Base-by-base conservation (phyloP, 116 monocot genomes). In the Iris pallida region DNA sequence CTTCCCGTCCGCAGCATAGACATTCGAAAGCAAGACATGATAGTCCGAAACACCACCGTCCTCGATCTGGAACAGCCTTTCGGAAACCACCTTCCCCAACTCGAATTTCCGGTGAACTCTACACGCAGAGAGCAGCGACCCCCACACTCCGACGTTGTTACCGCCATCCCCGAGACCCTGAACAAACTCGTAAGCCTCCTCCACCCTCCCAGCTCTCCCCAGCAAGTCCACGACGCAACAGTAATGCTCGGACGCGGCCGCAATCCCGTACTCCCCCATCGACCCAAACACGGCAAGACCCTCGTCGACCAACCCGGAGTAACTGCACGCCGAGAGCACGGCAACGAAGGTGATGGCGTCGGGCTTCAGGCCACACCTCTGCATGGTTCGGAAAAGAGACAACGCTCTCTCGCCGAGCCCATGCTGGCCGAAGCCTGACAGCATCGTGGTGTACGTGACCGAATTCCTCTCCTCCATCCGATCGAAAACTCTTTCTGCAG, bases 141-240 rank as follows among this genome's bases (percentile, higher is more conserved):
- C 93, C 98, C 93, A 98, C n/a, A 98, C 70, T 42, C 79, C 81
- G 2, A 84, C 63, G 61, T 70, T 78, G 64, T 84, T 66, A 7
- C 82, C 82, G 8, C 61, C 66, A 11, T 87, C 82, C 4, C 86
- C 89, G 20, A 98, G 78, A 46, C 74, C 64, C 46, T 59, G 16
- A 19, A 69, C 78, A 71, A 93, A 90, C 43, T 93, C 78, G 59
- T 86, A 93, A 8, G 93, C 98, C 75, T 90, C 88, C 55, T 88
- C 88, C 46, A 98, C 76, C 61, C 88, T 93, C 45, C 98, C 98
- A 53, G 81, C 88, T 63, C 85, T 90, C 10, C 82, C 98, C 60
- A 98, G 70, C 82, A 98, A 75, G 70, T 98, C 93, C 20, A 88
- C 90, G 14, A 98, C 76, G 67, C 98, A 98, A 58, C 98, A 85